These are phyloP conservation scores for Spinacia oleracea DNA, from an alignment of 179 eudicot species.

Conservation along the genomic window DNA sequence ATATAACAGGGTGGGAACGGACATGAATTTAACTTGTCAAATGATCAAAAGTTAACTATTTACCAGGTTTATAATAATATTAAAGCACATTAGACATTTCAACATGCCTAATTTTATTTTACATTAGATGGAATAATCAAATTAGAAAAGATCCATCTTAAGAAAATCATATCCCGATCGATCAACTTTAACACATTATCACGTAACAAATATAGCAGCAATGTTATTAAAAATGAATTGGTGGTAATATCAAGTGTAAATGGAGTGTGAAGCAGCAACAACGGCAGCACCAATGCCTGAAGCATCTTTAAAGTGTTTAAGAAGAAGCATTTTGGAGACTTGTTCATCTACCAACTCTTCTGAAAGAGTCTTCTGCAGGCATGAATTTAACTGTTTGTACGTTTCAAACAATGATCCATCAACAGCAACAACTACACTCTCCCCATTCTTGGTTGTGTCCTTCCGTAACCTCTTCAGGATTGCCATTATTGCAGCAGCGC, in stretches of 20 bases:
- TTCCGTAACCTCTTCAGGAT: slow-evolving; percentile 71
- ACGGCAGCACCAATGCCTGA: slow-evolving; percentile 76
- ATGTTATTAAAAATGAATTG: neutral
- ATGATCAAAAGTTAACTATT: too few relatives aligned
- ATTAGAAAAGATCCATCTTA: too few relatives aligned
- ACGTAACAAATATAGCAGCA: too few relatives aligned
- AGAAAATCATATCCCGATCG: too few relatives aligned
- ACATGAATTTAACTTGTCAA: too few relatives aligned
- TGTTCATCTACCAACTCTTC: slow-evolving; percentile 43
- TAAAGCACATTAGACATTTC: too few relatives aligned
- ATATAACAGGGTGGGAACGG: too few relatives aligned
- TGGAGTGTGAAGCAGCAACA: slow-evolving; percentile 61
- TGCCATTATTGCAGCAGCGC: slow-evolving; percentile 80
- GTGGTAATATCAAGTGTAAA: slow-evolving; percentile 4
- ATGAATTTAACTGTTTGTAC: slow-evolving; percentile 40
- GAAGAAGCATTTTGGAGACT: slow-evolving; percentile 29
- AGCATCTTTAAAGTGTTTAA: slow-evolving; percentile 53
- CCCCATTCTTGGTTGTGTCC: slow-evolving; percentile 32
- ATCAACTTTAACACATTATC: too few relatives aligned
- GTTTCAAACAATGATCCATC: slow-evolving; percentile 68
- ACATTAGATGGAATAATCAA: too few relatives aligned
- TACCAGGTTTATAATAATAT: too few relatives aligned
- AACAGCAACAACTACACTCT: slow-evolving; percentile 73
- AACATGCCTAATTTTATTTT: too few relatives aligned
- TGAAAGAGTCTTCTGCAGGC: slow-evolving; percentile 44